Conservation (phyloP, 2,329 filamentous ascomycete species). For the Exophiala xenobiotica region DNA sequence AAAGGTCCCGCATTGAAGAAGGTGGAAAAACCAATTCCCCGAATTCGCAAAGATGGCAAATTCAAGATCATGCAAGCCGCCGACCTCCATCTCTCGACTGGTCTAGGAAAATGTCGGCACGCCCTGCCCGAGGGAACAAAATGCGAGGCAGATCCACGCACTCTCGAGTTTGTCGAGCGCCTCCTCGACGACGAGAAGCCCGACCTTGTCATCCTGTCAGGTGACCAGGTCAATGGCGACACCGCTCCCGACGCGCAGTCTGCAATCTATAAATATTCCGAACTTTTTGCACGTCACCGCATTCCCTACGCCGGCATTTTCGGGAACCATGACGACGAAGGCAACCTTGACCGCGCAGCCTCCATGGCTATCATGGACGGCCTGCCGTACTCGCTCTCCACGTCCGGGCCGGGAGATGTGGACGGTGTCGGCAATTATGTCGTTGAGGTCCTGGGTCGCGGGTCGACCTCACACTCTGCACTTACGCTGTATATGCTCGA, state of each 20-base stretch:
- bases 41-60: slow-evolving; percentile 82
- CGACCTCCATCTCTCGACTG: slow-evolving; percentile 92
- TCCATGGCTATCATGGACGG: slow-evolving; percentile 86
- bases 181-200: slow-evolving; percentile 91
- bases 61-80: slow-evolving; percentile 97
- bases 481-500: slow-evolving; percentile 94
- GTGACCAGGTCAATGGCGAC: slow-evolving; percentile 94
- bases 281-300: slow-evolving; percentile 78
- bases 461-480: slow-evolving; percentile 78
- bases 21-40: slow-evolving; percentile 67
- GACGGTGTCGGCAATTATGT: slow-evolving; percentile 95
- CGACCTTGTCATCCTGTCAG: slow-evolving; percentile 85
- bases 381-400: slow-evolving; percentile 85
- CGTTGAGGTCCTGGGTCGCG: slow-evolving; percentile 81
- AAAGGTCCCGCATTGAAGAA: slow-evolving; percentile 65
- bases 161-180: slow-evolving; percentile 80
- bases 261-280: slow-evolving; percentile 89
- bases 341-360: slow-evolving; percentile 69
- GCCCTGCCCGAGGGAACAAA: slow-evolving; percentile 74
- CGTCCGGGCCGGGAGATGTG: slow-evolving; percentile 75
- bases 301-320: slow-evolving; percentile 94
- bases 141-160: slow-evolving; percentile 89
- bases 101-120: slow-evolving; percentile 80
- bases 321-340: slow-evolving; percentile 96
- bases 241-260: slow-evolving; percentile 88